A percentile compares a stretch with the other conserved stretches of the same genome.
These are phyloP conservation scores for Punctularia strigosozonata DNA, from an alignment of 768 basidiomycete genomes.

Conservation along the genomic window DNA sequence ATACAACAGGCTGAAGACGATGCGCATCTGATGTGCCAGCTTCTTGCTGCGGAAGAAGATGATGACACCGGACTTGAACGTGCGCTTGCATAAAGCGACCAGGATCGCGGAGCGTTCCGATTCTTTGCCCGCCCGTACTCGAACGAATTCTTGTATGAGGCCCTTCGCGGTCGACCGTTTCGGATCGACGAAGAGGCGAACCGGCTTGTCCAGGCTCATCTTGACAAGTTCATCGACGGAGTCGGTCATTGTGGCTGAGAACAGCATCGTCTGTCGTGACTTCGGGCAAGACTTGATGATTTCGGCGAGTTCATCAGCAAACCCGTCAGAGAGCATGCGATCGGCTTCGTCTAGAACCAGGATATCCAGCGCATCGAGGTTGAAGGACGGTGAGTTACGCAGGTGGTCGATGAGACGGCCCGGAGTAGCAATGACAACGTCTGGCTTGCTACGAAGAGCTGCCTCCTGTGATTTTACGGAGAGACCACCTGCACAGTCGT, in stretches of 20 bases:
- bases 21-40: conserved; percentile 91
- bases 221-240: conserved; percentile 87
- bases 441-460: conserved; percentile 75
- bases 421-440: conserved; percentile 92
- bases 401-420: conserved; percentile 91
- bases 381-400: conserved; percentile 88
- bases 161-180: conserved; percentile 79
- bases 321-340: conserved; percentile 92
- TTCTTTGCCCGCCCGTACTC: conserved; percentile 75
- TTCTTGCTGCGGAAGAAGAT: conserved; percentile 96
- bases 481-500: conserved; percentile 56
- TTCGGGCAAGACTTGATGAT: conserved; percentile 84
- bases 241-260: conserved; percentile 98
- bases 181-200: conserved; percentile 91
- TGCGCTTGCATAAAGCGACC: conserved; percentile 75
- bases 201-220: conserved; percentile 87
- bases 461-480: conserved; percentile 89
- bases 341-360: conserved; percentile 97
- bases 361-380: conserved; percentile 84
- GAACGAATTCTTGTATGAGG: conserved; percentile 89
- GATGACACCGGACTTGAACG: conserved; percentile 75
- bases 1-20: conserved; percentile 82
- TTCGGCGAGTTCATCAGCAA: conserved; percentile 87
- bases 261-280: conserved; percentile 94
- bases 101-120: conserved; percentile 67